Percentiles rank a stretch among this genome's conserved stretches.
These are phyloP conservation scores for Eutrema heterophyllum DNA, from an alignment of 345 rosid genomes.

Conservation along the genomic window DNA sequence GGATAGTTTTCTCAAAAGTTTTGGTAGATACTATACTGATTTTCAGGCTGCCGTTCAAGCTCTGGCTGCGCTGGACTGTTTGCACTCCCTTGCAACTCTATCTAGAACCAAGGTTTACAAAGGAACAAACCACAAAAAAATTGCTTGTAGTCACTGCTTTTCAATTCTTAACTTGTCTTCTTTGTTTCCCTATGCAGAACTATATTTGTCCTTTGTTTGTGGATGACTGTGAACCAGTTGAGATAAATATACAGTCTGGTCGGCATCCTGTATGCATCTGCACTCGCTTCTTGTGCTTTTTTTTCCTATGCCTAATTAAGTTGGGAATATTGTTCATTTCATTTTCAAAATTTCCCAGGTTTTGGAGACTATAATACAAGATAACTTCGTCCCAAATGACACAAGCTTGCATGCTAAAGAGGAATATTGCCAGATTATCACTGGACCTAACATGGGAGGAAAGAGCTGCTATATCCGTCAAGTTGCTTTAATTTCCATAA, in stretches of 20 bases:
- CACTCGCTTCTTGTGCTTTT: not conserved
- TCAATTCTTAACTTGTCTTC: not conserved
- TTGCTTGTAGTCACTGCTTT: slow-evolving; percentile 13
- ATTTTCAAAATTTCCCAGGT: slow-evolving; percentile 46
- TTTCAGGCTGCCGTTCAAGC: slow-evolving; percentile 78
- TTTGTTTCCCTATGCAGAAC: slow-evolving; percentile 44
- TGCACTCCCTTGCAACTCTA: slow-evolving; percentile 78
- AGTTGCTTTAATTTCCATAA: slow-evolving; percentile 78
- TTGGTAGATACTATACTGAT: slow-evolving; percentile 59
- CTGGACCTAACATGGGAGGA: slow-evolving; percentile 99
- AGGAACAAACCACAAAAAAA: not conserved
- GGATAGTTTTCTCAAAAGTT: slow-evolving; percentile 66
- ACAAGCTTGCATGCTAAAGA: slow-evolving; percentile 60
- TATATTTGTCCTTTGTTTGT: slow-evolving; percentile 66
- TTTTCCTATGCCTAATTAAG: not conserved
- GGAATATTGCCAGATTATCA: slow-evolving; percentile 83
- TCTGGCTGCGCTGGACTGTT: slow-evolving; percentile 87
- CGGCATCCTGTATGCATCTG: slow-evolving; percentile 75
- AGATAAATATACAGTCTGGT: slow-evolving; percentile 67
- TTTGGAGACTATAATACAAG: slow-evolving; percentile 68
- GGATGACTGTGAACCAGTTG: slow-evolving; percentile 62
- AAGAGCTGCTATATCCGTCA: slow-evolving; percentile 98
- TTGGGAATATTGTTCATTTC: not conserved
- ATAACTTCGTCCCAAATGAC: slow-evolving; percentile 83
- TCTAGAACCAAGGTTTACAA: slow-evolving; percentile 64